phyloP scores from a whole-genome alignment of 2,329 filamentous ascomycete species.

The Aspergillus piperis region DNA sequence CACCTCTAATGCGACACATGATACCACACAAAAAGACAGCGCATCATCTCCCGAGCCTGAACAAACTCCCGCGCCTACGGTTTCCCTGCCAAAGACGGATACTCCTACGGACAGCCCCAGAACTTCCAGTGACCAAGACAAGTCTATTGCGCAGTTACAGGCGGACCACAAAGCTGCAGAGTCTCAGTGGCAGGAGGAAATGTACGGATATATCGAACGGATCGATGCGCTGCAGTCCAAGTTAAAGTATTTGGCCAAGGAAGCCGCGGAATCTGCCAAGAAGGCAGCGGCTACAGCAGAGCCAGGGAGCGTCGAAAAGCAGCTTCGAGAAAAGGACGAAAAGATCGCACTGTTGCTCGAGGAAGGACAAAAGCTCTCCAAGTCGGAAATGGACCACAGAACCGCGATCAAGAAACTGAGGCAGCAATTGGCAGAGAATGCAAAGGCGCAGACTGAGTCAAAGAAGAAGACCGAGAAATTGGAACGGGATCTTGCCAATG shows the following conservation, averaged over 20 bases:
- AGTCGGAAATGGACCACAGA: conserved; percentile 81
- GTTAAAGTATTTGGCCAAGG: conserved; percentile 80
- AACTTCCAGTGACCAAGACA: conserved; percentile 40
- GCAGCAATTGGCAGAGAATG: conserved; percentile 53
- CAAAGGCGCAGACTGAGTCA: conserved; percentile 52
- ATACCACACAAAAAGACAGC: background rate
- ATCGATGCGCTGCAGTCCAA: conserved; percentile 93
- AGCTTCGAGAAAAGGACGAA: conserved; percentile 84
- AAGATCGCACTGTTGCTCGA: conserved; percentile 87
- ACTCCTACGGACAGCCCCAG: conserved; percentile 22
- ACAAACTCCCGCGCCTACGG: conserved; percentile 1
- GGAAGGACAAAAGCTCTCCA: conserved; percentile 86
- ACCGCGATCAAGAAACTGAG: conserved; percentile 79
- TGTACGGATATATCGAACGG: conserved; percentile 79
- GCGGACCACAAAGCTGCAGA: conserved; percentile 54
- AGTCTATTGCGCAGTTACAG: conserved; percentile 51
- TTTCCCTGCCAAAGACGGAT: conserved; percentile 20
- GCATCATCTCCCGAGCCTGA: background rate
- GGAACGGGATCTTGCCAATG: conserved; percentile 55
- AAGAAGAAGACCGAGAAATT: conserved; percentile 60
- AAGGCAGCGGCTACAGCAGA: conserved; percentile 64
- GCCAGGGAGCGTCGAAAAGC: conserved; percentile 70
- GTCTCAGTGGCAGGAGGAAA: conserved; percentile 73
- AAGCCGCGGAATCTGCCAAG: conserved; percentile 74
- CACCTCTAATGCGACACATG: background rate